phyloP scores from a whole-genome alignment of 2,329 filamentous ascomycete genomes.

The Byssochlamys sp. region DNA sequence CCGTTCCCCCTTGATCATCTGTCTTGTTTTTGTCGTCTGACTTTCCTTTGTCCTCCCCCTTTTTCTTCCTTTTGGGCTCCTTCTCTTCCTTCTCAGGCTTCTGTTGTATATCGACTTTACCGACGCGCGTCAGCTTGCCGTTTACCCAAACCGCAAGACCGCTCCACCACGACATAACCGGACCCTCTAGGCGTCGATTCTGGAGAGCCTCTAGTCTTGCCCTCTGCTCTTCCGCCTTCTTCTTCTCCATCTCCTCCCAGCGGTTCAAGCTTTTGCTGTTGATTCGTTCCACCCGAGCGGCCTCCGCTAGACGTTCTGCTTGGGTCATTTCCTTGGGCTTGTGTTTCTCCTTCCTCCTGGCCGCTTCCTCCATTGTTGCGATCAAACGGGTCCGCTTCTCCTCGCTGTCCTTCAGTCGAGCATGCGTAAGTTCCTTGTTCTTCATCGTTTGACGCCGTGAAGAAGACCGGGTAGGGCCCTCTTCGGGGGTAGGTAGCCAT shows the following conservation, averaged over 20 bases:
- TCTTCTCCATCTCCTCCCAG: conserved; percentile 89
- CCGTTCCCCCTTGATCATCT: conserved; percentile 1
- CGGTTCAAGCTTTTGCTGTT: conserved; percentile 85
- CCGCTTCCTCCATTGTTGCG: conserved; percentile 52
- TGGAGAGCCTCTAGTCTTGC: conserved; percentile 79
- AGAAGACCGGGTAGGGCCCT: conserved; percentile 54
- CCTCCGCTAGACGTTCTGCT: conserved; percentile 71
- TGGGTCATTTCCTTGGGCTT: conserved; percentile 80
- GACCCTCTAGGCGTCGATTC: conserved; percentile 74
- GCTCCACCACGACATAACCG: conserved; percentile 87
- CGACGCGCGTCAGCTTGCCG: conserved; percentile 62
- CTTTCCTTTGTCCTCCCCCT: conserved; percentile 21
- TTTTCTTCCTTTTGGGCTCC: conserved; percentile 26
- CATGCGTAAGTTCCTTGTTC: conserved; percentile 52
- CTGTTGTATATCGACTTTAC: conserved; percentile 46
- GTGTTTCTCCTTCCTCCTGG: conserved; percentile 56
- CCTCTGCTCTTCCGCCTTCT: conserved; percentile 71
- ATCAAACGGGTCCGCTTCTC: conserved; percentile 39
- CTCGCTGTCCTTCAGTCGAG: conserved; percentile 40
- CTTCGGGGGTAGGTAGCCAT: conserved; percentile 56
- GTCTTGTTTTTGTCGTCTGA: conserved; percentile 1
- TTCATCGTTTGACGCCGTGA: conserved; percentile 54
- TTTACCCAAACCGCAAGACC: conserved; percentile 76
- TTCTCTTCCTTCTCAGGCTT: conserved; percentile 41
- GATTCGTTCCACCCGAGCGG: conserved; percentile 69